A percentile compares a stretch with the other conserved stretches of the same genome.
These are phyloP conservation scores for Microsporum canis DNA, from an alignment of 2,329 filamentous ascomycete species.

Conservation along the genomic window DNA sequence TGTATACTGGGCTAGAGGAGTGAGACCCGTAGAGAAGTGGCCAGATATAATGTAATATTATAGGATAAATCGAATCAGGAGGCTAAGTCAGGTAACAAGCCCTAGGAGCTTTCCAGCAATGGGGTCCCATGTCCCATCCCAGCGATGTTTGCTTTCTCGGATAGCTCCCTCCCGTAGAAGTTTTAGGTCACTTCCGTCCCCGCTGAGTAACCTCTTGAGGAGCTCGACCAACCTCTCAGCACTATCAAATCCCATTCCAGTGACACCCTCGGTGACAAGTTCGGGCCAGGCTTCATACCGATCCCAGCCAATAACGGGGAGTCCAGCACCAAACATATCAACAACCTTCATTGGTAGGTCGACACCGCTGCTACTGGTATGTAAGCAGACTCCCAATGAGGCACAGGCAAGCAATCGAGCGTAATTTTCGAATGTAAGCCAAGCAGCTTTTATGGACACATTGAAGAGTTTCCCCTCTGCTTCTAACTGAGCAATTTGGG, in stretches of 20 bases:
- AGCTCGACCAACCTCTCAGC: conserved; percentile 53
- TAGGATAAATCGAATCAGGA: neutral
- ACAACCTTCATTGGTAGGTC: conserved; percentile 99
- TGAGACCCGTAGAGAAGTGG: too few species aligned
- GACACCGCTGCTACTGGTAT: conserved; percentile 87
- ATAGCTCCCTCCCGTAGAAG: conserved; percentile 57
- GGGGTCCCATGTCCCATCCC: conserved; percentile 88
- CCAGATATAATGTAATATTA: neutral
- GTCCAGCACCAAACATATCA: conserved; percentile 92
- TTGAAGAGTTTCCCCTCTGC: conserved; percentile 53
- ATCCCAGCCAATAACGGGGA: conserved; percentile 80
- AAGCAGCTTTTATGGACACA: conserved; percentile 66
- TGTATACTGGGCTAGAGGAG: too few species aligned
- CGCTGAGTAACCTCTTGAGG: conserved; percentile 53
- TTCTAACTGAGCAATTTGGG: conserved; percentile 51
- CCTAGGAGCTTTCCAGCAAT: conserved; percentile 64
- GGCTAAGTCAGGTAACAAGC: conserved; percentile 16
- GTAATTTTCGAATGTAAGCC: conserved; percentile 76
- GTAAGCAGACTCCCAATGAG: conserved; percentile 80
- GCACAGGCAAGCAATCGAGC: conserved; percentile 71
- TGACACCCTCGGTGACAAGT: conserved; percentile 75
- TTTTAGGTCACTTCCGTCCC: conserved; percentile 44
- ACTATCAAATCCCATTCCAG: conserved; percentile 74
- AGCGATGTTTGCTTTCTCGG: conserved; percentile 62
- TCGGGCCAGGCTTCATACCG: conserved; percentile 82